A percentile compares a stretch with the other conserved stretches of the same genome.
phyloP scores from a whole-genome alignment of 768 basidiomycete genomes.

The Lyophyllum semitale region DNA sequence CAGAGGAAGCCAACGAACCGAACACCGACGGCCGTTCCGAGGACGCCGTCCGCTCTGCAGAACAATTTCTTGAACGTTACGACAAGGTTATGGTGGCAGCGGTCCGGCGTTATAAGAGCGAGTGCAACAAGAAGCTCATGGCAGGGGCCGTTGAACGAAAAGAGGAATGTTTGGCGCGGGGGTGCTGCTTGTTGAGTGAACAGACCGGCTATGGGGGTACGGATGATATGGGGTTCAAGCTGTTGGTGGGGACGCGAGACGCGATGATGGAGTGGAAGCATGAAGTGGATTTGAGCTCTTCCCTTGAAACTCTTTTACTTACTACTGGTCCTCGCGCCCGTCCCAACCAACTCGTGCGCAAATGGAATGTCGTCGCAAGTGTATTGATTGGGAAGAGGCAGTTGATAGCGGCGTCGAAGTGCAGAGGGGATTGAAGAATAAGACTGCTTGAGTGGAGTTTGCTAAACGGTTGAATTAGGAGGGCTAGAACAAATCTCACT shows the following conservation, averaged over 20 bases:
- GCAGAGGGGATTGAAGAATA: no score
- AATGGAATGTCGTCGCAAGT: no score
- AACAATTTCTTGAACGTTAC: constrained; percentile 32
- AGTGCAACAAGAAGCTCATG: constrained; percentile 34
- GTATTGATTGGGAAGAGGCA: no score
- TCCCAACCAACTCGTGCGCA: no score
- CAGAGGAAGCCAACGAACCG: constrained; percentile 45
- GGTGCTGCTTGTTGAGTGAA: constrained; percentile 46
- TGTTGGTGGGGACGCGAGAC: constrained; percentile 37
- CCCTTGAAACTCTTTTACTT: no score
- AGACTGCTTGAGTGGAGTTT: no score
- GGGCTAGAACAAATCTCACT: no score
- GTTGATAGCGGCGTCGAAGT: no score
- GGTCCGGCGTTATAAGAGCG: constrained; percentile 39
- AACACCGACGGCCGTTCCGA: constrained; percentile 42
- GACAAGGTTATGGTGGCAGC: constrained; percentile 39
- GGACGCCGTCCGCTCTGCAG: constrained; percentile 35
- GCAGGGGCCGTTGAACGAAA: constrained; percentile 36
- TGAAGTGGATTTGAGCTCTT: constrained; percentile 28
- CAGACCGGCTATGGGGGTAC: constrained; percentile 47
- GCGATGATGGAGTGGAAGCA: constrained; percentile 43
- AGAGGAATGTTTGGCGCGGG: constrained; percentile 39
- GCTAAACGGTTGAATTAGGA: no score
- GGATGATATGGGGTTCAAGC: constrained; percentile 40
- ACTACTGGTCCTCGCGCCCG: no score